phyloP scores from a whole-genome alignment of 805 yeast species.

The Pichia manshurica region DNA sequence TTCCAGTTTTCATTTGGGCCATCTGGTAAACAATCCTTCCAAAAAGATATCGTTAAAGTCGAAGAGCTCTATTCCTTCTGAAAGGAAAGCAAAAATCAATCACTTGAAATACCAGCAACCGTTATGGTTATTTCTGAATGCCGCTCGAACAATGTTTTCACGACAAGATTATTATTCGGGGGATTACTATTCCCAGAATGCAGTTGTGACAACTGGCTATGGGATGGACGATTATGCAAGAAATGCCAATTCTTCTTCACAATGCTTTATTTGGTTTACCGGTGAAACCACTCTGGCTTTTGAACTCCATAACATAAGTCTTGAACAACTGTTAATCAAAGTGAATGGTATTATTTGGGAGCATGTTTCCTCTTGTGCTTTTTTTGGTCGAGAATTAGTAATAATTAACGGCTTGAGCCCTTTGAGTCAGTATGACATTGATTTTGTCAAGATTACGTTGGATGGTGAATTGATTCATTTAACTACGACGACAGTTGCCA shows the following conservation, averaged over 20 bases:
- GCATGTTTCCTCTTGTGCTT: slow-evolving; percentile 49
- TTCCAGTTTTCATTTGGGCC: background rate
- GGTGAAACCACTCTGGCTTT: slow-evolving; percentile 49
- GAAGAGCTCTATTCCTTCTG: slow-evolving; percentile 6
- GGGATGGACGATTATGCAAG: slow-evolving; percentile 23
- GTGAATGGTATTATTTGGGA: slow-evolving; percentile 71
- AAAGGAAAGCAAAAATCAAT: slow-evolving; percentile 21
- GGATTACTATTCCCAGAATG: slow-evolving; percentile 32
- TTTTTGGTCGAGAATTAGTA: slow-evolving; percentile 44
- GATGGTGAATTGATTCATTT: slow-evolving; percentile 27
- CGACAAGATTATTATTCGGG: slow-evolving; percentile 42
- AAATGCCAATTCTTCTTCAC: slow-evolving; percentile 17
- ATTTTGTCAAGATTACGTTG: slow-evolving; percentile 34
- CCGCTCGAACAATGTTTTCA: slow-evolving; percentile 43
- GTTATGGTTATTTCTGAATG: slow-evolving; percentile 48
- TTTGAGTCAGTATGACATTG: slow-evolving; percentile 56
- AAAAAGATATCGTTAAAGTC: background rate
- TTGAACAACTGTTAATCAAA: slow-evolving; percentile 38
- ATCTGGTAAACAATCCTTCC: background rate
- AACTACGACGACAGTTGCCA: slow-evolving; percentile 31
- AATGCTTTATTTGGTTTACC: slow-evolving; percentile 42
- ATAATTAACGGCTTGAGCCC: slow-evolving; percentile 63
- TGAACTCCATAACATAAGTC: slow-evolving; percentile 40
- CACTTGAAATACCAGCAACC: slow-evolving; percentile 37
- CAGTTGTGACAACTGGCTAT: slow-evolving; percentile 31